Evolutionary conservation across 1,284 basidiomycete species (phyloP), one percentile per base, ranked within the genome.

Genomic region (Nidula niveotomentosa): DNA sequence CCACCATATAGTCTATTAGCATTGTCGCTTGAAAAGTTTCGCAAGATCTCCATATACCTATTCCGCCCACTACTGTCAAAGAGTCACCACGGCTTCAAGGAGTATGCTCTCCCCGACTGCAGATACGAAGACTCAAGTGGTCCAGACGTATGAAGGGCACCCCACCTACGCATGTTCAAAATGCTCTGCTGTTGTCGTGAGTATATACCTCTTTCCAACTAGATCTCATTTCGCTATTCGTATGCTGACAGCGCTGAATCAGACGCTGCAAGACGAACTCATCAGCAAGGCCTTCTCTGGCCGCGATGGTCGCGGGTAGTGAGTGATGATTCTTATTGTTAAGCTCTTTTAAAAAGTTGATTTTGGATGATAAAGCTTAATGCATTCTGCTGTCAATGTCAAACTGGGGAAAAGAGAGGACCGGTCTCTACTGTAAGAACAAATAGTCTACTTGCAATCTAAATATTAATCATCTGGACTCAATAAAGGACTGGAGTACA

Each of bases 221-320:
- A 10, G n/a, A 13, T 39, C 10, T 6, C 36, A 50, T 10, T 18
- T n/a, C 30, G 4, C 30, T 5, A 30, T 30, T 30, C 30, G 4
- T 5, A 30, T 39, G 8, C 17, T 56, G 15, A 55, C 4, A 35
- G 23, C 12, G 18, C n/a, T 41, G 13, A 54, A 23, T 54, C 15
- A 91, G 89, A 81, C 85, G 17, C 75, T 92, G n/a, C 90, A 94
- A 69, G 92, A 94, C 64, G 92, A 94, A 61, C 72, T 93, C 8
- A 90, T 94, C 60, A 91, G 88, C 72, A 94, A 94, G 67, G 75
- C 90, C 0, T 94, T 94, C 74, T 88, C 89, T 18, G 92, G 92
- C 1, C 74, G 93, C 59, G 91, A 94, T 56, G 93, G 92, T 0
- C 79, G 90, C 56, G 92, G 91, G 61, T 93, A 84, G 89, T 85